Evolutionary conservation across 2,329 filamentous ascomycete genomes (phyloP), one percentile per base, ranked within the genome.

Genomic region (Mycosphaerella arachidis): DNA sequence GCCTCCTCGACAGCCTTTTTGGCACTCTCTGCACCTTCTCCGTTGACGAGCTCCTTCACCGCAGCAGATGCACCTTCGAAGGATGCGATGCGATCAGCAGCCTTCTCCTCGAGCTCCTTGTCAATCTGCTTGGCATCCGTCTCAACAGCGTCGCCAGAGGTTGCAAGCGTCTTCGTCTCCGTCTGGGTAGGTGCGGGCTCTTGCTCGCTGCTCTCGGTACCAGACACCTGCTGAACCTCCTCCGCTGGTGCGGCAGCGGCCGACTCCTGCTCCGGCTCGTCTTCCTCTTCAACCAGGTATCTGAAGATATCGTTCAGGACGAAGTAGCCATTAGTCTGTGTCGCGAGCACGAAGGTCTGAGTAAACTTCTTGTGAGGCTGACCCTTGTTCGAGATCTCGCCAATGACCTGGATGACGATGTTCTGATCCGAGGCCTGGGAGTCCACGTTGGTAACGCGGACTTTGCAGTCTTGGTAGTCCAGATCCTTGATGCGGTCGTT

Each of bases 301-400:
- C 94, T 86, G 81, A 97, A 91, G 74, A 99, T 96, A 73, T 99
- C 94, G 77, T 99, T 99, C 70, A 99, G 85, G 35, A 99, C 93
- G 70, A 96, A 99, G 82, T 97, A 99, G 65, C 94, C 94, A 59
- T 93, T 96, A 53, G 91, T 91, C 79, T 99, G 94, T 76, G 93
- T 87, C 53, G 94, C 94, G 64, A 99, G 89, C 64, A 99, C 91
- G 70, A 99, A 99, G 55, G 93, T 97, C 82, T 99, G 94, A 45
- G 92, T 89, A 73, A 99, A 99, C 77, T 97, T 97, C 81, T 90
- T 92, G 71, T 93, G 91, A 60, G 94, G 90, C 65, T 88, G 87
- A 53, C 86, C 86, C 77, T 95, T 95, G 85, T 96, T 97, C 71
- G 92, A 96, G 71, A 94, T 95, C 79, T 97, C 93, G 66, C 94